Evolutionary conservation across 306 rosid species (phyloP).

Genomic region (Vigna trinervia): DNA sequence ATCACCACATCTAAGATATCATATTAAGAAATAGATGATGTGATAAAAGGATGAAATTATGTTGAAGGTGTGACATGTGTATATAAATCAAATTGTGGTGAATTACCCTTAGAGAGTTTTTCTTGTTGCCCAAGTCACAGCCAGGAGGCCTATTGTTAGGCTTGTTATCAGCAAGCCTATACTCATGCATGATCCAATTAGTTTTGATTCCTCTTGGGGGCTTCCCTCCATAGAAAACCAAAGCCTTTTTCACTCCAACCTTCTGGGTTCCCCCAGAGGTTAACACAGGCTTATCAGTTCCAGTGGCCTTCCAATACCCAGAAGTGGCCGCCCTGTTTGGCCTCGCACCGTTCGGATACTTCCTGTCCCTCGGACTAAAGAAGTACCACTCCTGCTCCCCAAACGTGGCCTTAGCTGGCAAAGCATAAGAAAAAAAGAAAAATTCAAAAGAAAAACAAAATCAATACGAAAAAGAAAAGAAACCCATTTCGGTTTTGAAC

Average conservation of each 20-base stretch:
- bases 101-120: conserved; percentile 87
- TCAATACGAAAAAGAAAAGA: not conserved
- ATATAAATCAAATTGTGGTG: not conserved
- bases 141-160: conserved; percentile 76
- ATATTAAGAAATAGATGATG: not conserved
- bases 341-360: conserved; percentile 94
- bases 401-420: conserved; percentile 90
- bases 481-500: conserved; percentile 7
- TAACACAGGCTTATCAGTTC: conserved; percentile 92
- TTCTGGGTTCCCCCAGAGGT: conserved; percentile 64
- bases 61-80: not conserved
- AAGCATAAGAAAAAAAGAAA: not conserved
- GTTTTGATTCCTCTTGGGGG: conserved; percentile 93
- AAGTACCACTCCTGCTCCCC: conserved; percentile 97
- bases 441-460: not conserved
- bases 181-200: conserved; percentile 99
- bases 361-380: conserved; percentile 93
- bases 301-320: conserved; percentile 98
- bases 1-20: not conserved
- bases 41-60: not conserved
- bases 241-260: conserved; percentile 93
- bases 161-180: conserved; percentile 74
- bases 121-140: conserved; percentile 75
- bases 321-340: conserved; percentile 95
- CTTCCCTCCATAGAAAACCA: conserved; percentile 93